A percentile compares a stretch with the other conserved stretches of the same genome.
Conservation (phyloP, 1,284 basidiomycete species). For the Ustilago shanxiensis region DNA sequence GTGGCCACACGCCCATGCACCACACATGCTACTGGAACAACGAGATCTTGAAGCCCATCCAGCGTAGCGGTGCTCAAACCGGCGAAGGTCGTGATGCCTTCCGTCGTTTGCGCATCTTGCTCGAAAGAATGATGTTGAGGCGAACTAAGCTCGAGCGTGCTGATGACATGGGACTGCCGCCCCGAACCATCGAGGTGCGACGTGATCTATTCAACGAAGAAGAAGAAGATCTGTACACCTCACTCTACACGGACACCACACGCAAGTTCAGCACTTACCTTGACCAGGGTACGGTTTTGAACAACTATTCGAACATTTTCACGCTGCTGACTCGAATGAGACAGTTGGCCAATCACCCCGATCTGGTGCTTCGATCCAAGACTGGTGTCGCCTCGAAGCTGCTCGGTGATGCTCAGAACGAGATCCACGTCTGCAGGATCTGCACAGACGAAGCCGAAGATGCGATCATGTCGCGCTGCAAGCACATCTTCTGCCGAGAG, state of each 20-base stretch:
- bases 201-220: constrained; percentile 95
- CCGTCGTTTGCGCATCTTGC: constrained; percentile 74
- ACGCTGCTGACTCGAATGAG: constrained; percentile 68
- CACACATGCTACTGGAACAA: constrained; percentile 76
- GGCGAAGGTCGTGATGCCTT: constrained; percentile 68
- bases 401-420: constrained; percentile 57
- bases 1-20: constrained; percentile 93
- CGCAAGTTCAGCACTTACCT: constrained; percentile 92
- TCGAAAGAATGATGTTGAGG: constrained; percentile 96
- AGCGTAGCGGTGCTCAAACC: constrained; percentile 57
- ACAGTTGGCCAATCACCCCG: constrained; percentile 76
- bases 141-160: constrained; percentile 84
- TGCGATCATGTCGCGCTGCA: constrained; percentile 88
- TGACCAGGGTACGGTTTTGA: constrained; percentile 83
- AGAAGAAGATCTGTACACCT: constrained; percentile 94
- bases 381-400: constrained; percentile 70
- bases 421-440: constrained; percentile 79
- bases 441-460: constrained; percentile 98
- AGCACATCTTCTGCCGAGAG: constrained; percentile 85
- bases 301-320: constrained; percentile 73
- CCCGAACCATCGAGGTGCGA: constrained; percentile 88
- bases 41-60: constrained; percentile 68
- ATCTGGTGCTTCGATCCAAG: constrained; percentile 91
- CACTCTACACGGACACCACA: constrained; percentile 91
- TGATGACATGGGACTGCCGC: constrained; percentile 97